phyloP scores from a whole-genome alignment of 768 basidiomycete genomes.

The Trametes cubensis region DNA sequence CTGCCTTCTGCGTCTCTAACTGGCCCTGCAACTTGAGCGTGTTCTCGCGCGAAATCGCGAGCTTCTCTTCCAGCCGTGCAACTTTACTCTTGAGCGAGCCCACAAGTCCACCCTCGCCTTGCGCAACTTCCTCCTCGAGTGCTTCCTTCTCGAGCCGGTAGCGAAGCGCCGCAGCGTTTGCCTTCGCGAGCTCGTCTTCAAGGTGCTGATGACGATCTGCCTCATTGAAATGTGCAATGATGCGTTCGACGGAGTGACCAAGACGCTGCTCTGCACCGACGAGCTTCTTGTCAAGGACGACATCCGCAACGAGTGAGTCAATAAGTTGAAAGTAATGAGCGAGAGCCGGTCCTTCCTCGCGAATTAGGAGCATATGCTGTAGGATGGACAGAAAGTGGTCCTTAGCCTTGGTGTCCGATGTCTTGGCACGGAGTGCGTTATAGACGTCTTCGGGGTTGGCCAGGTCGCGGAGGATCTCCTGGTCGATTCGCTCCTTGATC shows the following conservation, averaged over 20 bases:
- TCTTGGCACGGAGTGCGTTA: conserved; percentile 74
- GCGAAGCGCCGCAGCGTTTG: conserved; percentile 62
- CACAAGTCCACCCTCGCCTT: conserved; percentile 82
- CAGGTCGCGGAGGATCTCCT: conserved; percentile 75
- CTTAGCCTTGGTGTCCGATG: conserved; percentile 75
- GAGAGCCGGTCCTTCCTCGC: conserved; percentile 82
- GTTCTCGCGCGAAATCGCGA: conserved; percentile 77
- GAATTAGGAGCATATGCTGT: conserved; percentile 90
- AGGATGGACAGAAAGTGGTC: conserved; percentile 92
- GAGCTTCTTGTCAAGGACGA: conserved; percentile 91
- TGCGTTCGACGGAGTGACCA: conserved; percentile 85
- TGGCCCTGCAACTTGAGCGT: conserved; percentile 76
- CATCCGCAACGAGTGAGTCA: conserved; percentile 84
- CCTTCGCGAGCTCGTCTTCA: conserved; percentile 74
- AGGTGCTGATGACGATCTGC: conserved; percentile 80
- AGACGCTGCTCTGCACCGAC: conserved; percentile 82
- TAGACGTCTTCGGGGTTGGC: conserved; percentile 86
- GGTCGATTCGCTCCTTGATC: conserved; percentile 73
- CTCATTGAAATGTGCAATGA: conserved; percentile 90
- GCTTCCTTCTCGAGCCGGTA: conserved; percentile 81
- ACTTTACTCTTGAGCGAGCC: conserved; percentile 78
- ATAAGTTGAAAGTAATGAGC: conserved; percentile 90
- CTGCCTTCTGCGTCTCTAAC: conserved; percentile 72
- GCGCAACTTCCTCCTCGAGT: conserved; percentile 79
- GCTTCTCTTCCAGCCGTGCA: conserved; percentile 71